phyloP scores from a whole-genome alignment of 2,329 filamentous ascomycete species.

The Capronia americana region DNA sequence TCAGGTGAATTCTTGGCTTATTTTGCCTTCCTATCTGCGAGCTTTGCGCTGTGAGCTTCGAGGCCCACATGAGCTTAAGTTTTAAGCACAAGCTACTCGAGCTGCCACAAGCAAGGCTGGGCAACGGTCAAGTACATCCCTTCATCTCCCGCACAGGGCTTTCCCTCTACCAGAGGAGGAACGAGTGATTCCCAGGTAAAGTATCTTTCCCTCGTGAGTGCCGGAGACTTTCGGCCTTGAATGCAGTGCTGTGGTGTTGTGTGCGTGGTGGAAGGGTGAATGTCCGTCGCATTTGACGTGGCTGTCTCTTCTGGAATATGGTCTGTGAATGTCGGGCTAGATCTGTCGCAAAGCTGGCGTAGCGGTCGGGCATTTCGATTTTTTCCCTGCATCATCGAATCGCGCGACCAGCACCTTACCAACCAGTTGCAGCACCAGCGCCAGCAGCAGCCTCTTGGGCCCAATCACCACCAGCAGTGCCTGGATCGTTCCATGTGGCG shows the following conservation, averaged over 20 bases:
- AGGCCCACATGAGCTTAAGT: not conserved
- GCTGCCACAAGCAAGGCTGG: conserved; percentile 47
- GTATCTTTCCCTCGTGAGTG: conserved; percentile 99
- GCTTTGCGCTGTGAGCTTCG: not conserved
- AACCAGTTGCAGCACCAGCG: conserved; percentile 43
- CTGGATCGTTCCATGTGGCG: conserved; percentile 64
- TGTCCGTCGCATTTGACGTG: not conserved
- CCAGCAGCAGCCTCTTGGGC: conserved; percentile 45
- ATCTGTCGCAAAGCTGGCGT: not conserved
- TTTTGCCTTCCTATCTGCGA: not conserved
- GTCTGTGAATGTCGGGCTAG: not conserved
- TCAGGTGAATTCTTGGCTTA: not conserved
- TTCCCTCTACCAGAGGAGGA: conserved; percentile 72
- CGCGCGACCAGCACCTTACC: conserved; percentile 41
- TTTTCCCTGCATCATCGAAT: not conserved
- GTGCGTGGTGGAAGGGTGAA: conserved; percentile 19
- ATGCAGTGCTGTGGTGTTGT: conserved; percentile 30
- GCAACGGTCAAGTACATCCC: conserved; percentile 88
- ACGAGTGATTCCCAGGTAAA: conserved; percentile 59
- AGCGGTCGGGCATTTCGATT: not conserved
- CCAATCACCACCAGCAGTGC: conserved; percentile 58
- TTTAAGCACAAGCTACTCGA: not conserved
- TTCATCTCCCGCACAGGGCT: conserved; percentile 86
- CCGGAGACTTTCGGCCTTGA: conserved; percentile 56
- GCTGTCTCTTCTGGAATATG: not conserved